These are phyloP conservation scores for Immersiporthe knoxdaviesiana DNA, from an alignment of 2,329 filamentous ascomycete species.

Conservation along the genomic window DNA sequence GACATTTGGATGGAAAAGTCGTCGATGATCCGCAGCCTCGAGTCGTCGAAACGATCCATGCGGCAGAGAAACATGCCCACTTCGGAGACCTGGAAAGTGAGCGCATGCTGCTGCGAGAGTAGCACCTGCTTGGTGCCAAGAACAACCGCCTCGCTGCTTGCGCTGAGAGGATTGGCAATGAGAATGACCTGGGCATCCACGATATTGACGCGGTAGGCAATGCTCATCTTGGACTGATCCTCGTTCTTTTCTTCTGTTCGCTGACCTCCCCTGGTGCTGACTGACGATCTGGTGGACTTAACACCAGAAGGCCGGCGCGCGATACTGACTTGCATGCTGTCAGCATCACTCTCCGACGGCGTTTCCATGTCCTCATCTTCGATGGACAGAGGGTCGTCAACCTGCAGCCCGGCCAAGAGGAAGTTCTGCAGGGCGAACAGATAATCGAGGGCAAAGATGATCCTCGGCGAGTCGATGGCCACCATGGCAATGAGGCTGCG, in stretches of 20 bases:
- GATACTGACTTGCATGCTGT: slow-evolving; percentile 57
- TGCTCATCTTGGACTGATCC: slow-evolving; percentile 61
- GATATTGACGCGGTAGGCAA: slow-evolving; percentile 90
- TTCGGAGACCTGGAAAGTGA: slow-evolving; percentile 90
- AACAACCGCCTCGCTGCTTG: slow-evolving; percentile 93
- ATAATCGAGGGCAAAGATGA: slow-evolving; percentile 96
- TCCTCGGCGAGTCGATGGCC: slow-evolving; percentile 89
- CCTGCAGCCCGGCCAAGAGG: slow-evolving; percentile 69
- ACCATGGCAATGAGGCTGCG: slow-evolving; percentile 86
- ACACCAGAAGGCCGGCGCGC: slow-evolving; percentile 37
- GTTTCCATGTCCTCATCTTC: slow-evolving; percentile 45
- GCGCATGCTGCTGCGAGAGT: slow-evolving; percentile 88
- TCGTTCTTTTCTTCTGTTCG: slow-evolving; percentile 30
- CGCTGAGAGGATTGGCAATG: slow-evolving; percentile 89
- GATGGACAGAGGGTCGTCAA: slow-evolving; percentile 63
- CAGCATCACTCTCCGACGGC: slow-evolving; percentile 61
- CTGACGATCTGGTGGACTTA: slow-evolving; percentile 39
- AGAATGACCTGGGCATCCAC: slow-evolving; percentile 96
- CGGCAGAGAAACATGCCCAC: slow-evolving; percentile 98
- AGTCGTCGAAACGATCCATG: slow-evolving; percentile 96
- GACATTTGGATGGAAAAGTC: slow-evolving; percentile 93
- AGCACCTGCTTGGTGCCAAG: slow-evolving; percentile 92
- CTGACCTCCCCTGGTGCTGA: slow-evolving; percentile 28
- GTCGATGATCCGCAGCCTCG: slow-evolving; percentile 87
- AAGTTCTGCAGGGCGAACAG: slow-evolving; percentile 88